Evolutionary conservation across 176 grass and related monocot genomes (phyloP), one percentile per base, ranked within the genome.

Genomic region (Eleusine coracana): DNA sequence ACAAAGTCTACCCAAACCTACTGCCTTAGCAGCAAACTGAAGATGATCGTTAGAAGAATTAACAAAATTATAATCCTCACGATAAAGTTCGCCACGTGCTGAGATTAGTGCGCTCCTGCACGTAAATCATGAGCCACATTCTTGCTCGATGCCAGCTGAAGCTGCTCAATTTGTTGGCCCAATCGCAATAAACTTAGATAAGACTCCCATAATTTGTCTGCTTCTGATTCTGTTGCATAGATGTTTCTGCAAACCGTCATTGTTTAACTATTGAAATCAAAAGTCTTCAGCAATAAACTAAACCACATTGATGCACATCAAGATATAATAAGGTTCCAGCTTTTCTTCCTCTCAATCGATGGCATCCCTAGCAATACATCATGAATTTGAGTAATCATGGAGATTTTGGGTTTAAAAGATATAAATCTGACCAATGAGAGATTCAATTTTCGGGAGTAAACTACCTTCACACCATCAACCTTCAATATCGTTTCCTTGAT

Each of bases 401-500:
- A 66, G 1, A 41, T 44, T 67, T 39, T 14, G 18, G 10, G 42
- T 66, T 11, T 17, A 50, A 85, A 88, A 67, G 42, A 70, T 54
- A 71, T 6, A 76, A 27, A 38, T 13, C 52, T 56, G 6, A 34
- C 44, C 38, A 12, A 74, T 40, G 78, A 23, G 15, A 49, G 59
- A 68, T 68, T 52, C 21, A 79, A 79, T n/a, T 66, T 79, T 7
- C 31, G 67, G 74, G 44, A 76, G 29, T 25, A 77, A 77, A 50
- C 42, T 91, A 98, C 92, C 96, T 95, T 95, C 81, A 98, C 92
- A 88, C 92, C 92, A 87, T 95, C 91, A 93, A 92, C 87, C 81
- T 88, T 88, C 83, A 87, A 85, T 80, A 98, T 95, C 82, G 96
- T 95, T 78, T 90, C 83, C 86, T 84, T 95, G 54, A 95, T 95